phyloP scores from a whole-genome alignment of 202 grass and related monocot genomes.

The Dendrocalamus latiflorus region DNA sequence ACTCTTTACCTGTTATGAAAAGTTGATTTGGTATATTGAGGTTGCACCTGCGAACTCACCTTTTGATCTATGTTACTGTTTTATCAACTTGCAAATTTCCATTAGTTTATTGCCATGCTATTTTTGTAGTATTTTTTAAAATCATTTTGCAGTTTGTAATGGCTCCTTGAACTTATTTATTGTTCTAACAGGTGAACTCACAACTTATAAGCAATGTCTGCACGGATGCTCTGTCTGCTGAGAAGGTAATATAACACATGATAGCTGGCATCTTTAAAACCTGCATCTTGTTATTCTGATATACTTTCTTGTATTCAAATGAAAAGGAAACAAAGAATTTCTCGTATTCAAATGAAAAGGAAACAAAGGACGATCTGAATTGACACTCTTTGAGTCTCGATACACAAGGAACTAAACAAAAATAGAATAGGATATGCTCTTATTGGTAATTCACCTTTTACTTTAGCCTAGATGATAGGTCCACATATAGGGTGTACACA shows the following conservation, averaged over 20 bases:
- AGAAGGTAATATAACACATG: conserved; percentile 67
- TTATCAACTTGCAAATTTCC: background rate
- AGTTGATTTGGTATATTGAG: background rate
- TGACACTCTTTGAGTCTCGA: background rate
- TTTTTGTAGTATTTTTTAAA: conserved; percentile 8
- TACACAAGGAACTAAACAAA: background rate
- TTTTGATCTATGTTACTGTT: background rate
- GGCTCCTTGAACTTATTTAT: conserved; percentile 12
- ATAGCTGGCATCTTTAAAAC: background rate
- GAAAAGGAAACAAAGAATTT: no score
- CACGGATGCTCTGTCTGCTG: conserved; percentile 94
- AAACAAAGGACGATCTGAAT: background rate
- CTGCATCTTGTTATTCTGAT: background rate
- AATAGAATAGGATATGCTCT: background rate
- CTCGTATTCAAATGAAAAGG: background rate
- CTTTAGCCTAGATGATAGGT: background rate
- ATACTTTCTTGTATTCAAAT: background rate
- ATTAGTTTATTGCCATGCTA: background rate
- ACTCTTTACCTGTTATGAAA: background rate
- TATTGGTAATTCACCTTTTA: background rate
- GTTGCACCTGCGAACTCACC: background rate
- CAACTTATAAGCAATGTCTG: conserved; percentile 97
- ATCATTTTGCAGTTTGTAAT: background rate
- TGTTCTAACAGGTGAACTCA: conserved; percentile 79
- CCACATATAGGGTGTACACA: conserved; percentile 5